Conservation (phyloP, 2,329 filamentous ascomycete genomes). For the Claviceps maximensis region DNA sequence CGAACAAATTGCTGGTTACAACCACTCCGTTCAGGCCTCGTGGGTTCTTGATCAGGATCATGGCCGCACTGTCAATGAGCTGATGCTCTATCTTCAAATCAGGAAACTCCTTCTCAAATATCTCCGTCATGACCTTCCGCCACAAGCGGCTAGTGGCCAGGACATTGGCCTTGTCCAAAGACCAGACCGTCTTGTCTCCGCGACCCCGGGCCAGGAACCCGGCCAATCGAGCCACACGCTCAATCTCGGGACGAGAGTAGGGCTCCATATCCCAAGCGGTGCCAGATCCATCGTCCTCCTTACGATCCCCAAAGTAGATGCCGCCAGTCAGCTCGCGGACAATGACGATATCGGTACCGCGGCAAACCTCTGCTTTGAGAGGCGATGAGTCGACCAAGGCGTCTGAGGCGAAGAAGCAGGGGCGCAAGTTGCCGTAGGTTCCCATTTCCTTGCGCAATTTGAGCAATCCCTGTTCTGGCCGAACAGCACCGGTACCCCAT, state of each 20-base stretch:
- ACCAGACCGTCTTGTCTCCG: constrained; percentile 55
- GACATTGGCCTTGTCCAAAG: constrained; percentile 92
- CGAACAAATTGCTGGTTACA: constrained; percentile 79
- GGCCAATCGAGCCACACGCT: constrained; percentile 72
- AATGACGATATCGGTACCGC: constrained; percentile 82
- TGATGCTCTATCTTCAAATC: constrained; percentile 75
- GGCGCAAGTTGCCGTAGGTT: constrained; percentile 89
- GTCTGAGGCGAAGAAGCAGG: constrained; percentile 89
- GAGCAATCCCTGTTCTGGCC: constrained; percentile 86
- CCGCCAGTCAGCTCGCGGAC: constrained; percentile 85
- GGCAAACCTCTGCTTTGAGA: constrained; percentile 73
- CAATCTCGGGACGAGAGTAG: constrained; percentile 74
- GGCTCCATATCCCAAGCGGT: constrained; percentile 73
- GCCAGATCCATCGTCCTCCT: constrained; percentile 34
- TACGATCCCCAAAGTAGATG: constrained; percentile 88
- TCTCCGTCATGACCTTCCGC: constrained; percentile 74
- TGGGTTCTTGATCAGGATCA: constrained; percentile 96
- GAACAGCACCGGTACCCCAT: constrained; percentile 83
- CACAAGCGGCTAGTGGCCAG: constrained; percentile 80
- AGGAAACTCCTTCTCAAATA: constrained; percentile 81
- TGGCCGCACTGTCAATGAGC: constrained; percentile 86
- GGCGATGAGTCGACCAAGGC: constrained; percentile 74
- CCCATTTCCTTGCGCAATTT: constrained; percentile 84
- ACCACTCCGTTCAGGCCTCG: constrained; percentile 75
- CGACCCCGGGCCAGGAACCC: constrained; percentile 67